Evolutionary conservation across 768 basidiomycete genomes (phyloP).

Genomic region (Auricularia auricula-judae): DNA sequence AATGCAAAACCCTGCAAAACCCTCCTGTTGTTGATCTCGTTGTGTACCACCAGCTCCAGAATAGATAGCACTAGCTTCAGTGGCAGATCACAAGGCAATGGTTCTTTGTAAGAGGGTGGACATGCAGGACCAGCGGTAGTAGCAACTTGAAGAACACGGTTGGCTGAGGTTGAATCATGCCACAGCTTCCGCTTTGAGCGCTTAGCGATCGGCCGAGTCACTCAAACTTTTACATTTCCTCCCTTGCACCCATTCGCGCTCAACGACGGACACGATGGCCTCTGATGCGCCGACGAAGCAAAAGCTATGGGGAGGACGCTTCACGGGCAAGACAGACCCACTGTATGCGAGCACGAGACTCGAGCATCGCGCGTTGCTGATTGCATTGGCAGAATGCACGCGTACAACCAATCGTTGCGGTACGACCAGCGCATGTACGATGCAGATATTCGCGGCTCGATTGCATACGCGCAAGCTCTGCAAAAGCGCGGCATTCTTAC

Average conservation of each 20-base stretch:
- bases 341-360: slow-evolving; percentile 35
- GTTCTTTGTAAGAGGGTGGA: too few relatives aligned
- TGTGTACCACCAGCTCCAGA: too few relatives aligned
- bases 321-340: slow-evolving; percentile 83
- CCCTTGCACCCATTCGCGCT: neutral
- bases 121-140: too few relatives aligned
- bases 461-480: slow-evolving; percentile 89
- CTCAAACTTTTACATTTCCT: neutral
- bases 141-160: too few relatives aligned
- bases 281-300: slow-evolving; percentile 40
- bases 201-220: neutral
- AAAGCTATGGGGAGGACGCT: slow-evolving; percentile 83
- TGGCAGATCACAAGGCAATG: too few relatives aligned
- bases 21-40: too few relatives aligned
- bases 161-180: too few relatives aligned
- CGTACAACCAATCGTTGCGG: slow-evolving; percentile 89
- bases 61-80: too few relatives aligned
- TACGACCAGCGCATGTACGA: slow-evolving; percentile 93
- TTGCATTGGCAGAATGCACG: slow-evolving; percentile 66
- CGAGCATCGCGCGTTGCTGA: neutral
- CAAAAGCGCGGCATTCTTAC: slow-evolving; percentile 73
- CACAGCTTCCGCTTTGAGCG: too few relatives aligned
- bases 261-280: slow-evolving; percentile 16
- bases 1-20: too few relatives aligned
- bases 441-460: slow-evolving; percentile 86